Conservation (phyloP, 2,329 filamentous ascomycete genomes). For the Celoporthe dispersa region DNA sequence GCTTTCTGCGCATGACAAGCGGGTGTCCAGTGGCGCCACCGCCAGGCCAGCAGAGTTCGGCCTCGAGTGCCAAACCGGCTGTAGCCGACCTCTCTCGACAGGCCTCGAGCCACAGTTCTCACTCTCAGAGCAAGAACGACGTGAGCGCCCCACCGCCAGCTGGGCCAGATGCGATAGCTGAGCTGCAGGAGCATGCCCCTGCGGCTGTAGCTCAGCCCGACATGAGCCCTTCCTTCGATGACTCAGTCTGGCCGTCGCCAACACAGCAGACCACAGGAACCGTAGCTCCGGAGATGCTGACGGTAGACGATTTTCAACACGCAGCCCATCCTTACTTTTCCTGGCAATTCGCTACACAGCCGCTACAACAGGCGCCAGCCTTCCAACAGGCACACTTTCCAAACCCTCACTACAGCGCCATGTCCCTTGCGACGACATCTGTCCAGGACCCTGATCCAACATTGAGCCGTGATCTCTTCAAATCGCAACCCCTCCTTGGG, state of each 20-base stretch:
- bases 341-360: slow-evolving; percentile 5
- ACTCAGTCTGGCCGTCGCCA: background rate
- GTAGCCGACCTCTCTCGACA: background rate
- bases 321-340: background rate
- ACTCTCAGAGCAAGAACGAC: background rate
- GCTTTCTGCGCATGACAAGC: slow-evolving; percentile 83
- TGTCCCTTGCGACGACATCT: background rate
- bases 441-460: slow-evolving; percentile 11
- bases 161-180: background rate
- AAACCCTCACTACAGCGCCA: slow-evolving; percentile 10
- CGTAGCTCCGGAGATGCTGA: slow-evolving; percentile 13
- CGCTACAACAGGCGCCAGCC: background rate
- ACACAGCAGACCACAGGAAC: slow-evolving; percentile 10
- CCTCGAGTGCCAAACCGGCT: background rate
- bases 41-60: background rate
- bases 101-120: slow-evolving; percentile 6
- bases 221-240: background rate
- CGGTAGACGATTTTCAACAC: background rate
- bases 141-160: background rate
- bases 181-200: background rate
- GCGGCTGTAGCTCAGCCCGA: background rate
- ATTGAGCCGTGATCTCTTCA: slow-evolving; percentile 9
- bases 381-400: slow-evolving; percentile 14
- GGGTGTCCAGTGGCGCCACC: background rate
- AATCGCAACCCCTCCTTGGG: slow-evolving; percentile 5